Evolutionary conservation across 371 early-diverging fungal species (phyloP).

Genomic region (Syncephalastrum monosporum): DNA sequence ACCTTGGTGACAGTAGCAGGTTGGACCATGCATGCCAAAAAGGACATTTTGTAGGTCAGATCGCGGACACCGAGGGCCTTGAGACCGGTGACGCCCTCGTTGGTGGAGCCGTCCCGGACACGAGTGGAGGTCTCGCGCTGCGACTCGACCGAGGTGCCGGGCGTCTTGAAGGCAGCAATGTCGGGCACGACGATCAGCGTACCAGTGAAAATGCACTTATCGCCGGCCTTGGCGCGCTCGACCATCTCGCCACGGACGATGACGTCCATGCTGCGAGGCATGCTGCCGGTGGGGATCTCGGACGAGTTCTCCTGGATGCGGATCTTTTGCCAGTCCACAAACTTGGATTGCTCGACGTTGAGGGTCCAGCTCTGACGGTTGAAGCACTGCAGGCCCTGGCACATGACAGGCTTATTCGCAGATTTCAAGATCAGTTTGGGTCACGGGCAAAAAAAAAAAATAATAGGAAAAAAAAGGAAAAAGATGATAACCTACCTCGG

Average conservation of each 20-base stretch:
- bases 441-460: neutral
- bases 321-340: conserved; percentile 98
- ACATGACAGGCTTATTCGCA: conserved; percentile 78
- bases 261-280: conserved; percentile 98
- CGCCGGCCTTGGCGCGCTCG: conserved; percentile 98
- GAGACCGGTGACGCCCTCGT: conserved; percentile 84
- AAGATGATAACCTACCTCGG: conserved; percentile 62
- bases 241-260: conserved; percentile 96
- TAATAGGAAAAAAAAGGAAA: too few species aligned
- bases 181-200: conserved; percentile 96
- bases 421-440: neutral
- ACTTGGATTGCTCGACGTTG: conserved; percentile 84
- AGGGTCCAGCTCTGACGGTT: conserved; percentile 88
- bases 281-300: conserved; percentile 97
- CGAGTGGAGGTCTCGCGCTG: conserved; percentile 62
- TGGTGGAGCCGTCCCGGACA: conserved; percentile 64
- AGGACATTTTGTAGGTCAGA: conserved; percentile 88
- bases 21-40: conserved; percentile 85
- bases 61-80: conserved; percentile 91
- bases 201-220: conserved; percentile 92
- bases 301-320: conserved; percentile 97
- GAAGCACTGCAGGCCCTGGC: conserved; percentile 86
- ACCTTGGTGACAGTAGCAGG: conserved; percentile 51
- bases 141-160: conserved; percentile 64
- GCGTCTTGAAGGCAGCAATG: conserved; percentile 76